A percentile compares a stretch with the other conserved stretches of the same genome.
Evolutionary conservation across 768 basidiomycete species (phyloP).

Genomic region (Zangia roseola): DNA sequence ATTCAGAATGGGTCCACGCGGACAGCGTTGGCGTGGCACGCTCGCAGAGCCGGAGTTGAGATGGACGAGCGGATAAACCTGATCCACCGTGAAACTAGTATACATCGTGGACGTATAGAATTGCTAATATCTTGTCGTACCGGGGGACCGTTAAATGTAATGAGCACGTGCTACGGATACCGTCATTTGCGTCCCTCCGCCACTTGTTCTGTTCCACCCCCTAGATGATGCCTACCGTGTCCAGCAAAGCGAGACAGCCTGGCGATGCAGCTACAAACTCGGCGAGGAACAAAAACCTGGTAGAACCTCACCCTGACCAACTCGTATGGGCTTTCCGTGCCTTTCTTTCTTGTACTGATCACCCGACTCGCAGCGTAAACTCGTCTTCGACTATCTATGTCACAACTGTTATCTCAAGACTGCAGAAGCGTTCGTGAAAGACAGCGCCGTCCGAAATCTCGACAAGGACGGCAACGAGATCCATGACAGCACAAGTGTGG

Average conservation of each 20-base stretch:
- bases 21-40: conserved; percentile 21
- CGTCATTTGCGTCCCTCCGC: not conserved
- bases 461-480: conserved; percentile 74
- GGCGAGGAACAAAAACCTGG: conserved; percentile 23
- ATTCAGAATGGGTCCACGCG: conserved; percentile 24
- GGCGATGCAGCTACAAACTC: conserved; percentile 2
- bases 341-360: conserved; percentile 4
- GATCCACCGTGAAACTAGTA: not conserved
- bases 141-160: not conserved
- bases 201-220: not conserved
- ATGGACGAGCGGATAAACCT: not conserved
- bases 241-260: conserved; percentile 18
- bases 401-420: conserved; percentile 74
- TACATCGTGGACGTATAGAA: conserved; percentile 3
- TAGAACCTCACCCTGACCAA: conserved; percentile 41
- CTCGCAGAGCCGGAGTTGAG: conserved; percentile 40
- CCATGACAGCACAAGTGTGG: conserved; percentile 17
- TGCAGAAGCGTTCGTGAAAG: conserved; percentile 63
- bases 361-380: conserved; percentile 45
- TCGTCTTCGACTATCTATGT: conserved; percentile 76
- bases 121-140: not conserved
- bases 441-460: conserved; percentile 59
- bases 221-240: conserved; percentile 18
- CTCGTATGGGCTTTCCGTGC: conserved; percentile 35
- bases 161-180: conserved; percentile 15